A percentile compares a stretch with the other conserved stretches of the same genome.
phyloP scores from a whole-genome alignment of 257 asterid genomes.

The Petunia axillaris region DNA sequence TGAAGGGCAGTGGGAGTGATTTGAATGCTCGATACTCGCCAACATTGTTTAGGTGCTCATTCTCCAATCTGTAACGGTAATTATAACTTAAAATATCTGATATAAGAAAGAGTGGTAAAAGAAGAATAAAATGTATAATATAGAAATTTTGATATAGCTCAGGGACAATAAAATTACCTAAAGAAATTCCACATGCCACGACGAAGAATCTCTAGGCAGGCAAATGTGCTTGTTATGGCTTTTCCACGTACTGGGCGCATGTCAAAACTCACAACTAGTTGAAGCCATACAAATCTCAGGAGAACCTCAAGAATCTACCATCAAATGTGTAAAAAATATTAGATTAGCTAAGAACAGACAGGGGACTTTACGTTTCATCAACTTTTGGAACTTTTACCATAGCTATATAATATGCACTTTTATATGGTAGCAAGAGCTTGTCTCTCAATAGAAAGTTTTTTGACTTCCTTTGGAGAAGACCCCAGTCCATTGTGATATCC shows the following conservation, averaged over 20 bases:
- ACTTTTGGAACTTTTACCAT: conserved; percentile 46
- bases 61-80: conserved; percentile 56
- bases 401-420: conserved; percentile 54
- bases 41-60: conserved; percentile 75
- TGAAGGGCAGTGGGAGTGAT: conserved; percentile 63
- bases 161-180: conserved; percentile 39
- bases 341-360: background rate
- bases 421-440: conserved; percentile 58
- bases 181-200: conserved; percentile 77
- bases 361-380: background rate
- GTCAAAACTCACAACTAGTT: conserved; percentile 52
- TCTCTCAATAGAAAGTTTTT: conserved; percentile 65
- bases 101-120: background rate
- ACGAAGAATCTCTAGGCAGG: conserved; percentile 63
- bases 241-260: conserved; percentile 45
- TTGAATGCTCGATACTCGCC: conserved; percentile 74
- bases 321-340: background rate
- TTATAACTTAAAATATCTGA: background rate
- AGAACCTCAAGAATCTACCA: conserved; percentile 52
- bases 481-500: conserved; percentile 70
- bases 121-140: background rate
- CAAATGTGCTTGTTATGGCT: conserved; percentile 46
- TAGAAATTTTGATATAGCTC: background rate
- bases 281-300: conserved; percentile 74
- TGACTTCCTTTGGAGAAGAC: conserved; percentile 52